Conservation (phyloP, 345 rosid species). For the Bretschneidera sinensis region DNA sequence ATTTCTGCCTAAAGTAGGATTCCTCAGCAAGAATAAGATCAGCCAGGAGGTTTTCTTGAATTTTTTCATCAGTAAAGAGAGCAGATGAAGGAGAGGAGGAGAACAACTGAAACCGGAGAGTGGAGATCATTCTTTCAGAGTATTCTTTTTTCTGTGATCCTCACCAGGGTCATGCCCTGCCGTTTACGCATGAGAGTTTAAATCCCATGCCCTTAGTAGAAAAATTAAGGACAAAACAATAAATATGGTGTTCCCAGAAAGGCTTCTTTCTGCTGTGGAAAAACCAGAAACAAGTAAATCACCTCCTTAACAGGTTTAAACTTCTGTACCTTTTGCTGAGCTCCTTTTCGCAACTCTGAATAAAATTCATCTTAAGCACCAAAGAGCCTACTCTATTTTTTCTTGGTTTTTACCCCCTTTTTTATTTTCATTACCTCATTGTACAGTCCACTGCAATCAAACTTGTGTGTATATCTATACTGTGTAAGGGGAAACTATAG, state of each 20-base stretch:
- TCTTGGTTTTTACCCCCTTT: background rate
- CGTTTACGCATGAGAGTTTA: too few relatives aligned
- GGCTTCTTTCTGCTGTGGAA: background rate
- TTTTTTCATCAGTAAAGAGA: too few relatives aligned
- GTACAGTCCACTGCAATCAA: background rate
- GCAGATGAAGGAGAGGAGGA: too few relatives aligned
- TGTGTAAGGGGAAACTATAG: background rate
- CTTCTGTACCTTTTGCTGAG: background rate
- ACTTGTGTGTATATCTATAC: background rate
- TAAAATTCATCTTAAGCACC: too few relatives aligned
- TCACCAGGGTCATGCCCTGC: background rate
- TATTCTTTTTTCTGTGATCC: background rate
- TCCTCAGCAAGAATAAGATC: too few relatives aligned
- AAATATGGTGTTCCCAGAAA: background rate
- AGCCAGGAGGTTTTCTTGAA: too few relatives aligned
- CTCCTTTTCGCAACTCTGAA: background rate
- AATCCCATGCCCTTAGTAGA: background rate
- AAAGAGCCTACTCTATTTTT: background rate
- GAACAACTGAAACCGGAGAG: too few relatives aligned
- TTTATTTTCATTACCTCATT: too few relatives aligned
- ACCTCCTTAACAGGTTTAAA: background rate
- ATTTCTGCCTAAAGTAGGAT: too few relatives aligned
- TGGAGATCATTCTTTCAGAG: background rate
- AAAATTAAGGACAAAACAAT: too few relatives aligned
- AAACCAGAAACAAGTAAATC: background rate